Percentiles rank a stretch among this genome's conserved stretches.
Conservation (phyloP, 2,329 filamentous ascomycete genomes). For the Dactylellina parvicollis region DNA sequence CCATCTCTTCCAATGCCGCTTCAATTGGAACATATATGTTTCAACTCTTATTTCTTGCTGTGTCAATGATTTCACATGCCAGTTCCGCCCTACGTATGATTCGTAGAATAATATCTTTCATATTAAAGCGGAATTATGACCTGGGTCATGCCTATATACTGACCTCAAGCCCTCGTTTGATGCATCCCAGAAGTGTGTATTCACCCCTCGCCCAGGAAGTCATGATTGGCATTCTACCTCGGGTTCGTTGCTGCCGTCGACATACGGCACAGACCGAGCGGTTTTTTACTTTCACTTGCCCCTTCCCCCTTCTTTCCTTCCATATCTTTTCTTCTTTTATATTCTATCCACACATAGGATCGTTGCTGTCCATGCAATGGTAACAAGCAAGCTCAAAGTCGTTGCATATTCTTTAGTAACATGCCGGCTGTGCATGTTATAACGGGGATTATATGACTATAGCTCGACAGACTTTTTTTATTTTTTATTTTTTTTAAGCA, state of each 20-base stretch:
- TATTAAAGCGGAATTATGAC: conserved; percentile 2
- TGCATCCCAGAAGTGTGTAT: conserved; percentile 17
- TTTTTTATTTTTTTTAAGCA: too few relatives aligned
- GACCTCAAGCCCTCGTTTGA: conserved; percentile 18
- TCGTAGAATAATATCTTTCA: background rate
- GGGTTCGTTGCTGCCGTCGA: conserved; percentile 28
- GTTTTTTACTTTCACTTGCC: conserved; percentile 3
- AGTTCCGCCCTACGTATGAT: background rate
- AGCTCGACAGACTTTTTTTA: conserved; percentile 26
- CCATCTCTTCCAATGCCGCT: background rate
- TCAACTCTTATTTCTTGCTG: background rate
- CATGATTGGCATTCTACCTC: conserved; percentile 36
- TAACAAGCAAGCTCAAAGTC: conserved; percentile 9
- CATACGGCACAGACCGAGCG: conserved; percentile 10
- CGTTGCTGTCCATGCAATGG: conserved; percentile 12
- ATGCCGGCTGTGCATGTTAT: conserved; percentile 41
- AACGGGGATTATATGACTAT: conserved; percentile 36
- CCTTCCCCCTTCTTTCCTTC: background rate
- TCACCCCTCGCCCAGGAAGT: conserved; percentile 10
- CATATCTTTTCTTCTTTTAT: background rate
- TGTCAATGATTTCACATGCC: background rate
- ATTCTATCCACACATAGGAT: background rate
- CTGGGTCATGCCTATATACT: background rate
- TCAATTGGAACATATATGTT: background rate
- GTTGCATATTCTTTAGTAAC: conserved; percentile 39